phyloP scores from a whole-genome alignment of 371 early-diverging fungal species.

The Haplosporangium sp. region DNA sequence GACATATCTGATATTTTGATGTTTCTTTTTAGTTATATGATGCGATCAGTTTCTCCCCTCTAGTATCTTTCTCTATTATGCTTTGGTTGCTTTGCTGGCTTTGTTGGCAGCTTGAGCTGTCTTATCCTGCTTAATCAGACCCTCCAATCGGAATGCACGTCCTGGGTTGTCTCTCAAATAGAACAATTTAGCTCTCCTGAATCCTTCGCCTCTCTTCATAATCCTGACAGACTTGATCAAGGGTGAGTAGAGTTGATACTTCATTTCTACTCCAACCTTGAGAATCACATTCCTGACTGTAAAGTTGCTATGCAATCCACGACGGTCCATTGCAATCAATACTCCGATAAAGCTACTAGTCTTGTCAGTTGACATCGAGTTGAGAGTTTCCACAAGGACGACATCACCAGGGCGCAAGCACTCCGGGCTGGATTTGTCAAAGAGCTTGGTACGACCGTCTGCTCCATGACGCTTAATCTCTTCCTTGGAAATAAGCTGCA shows the following conservation, averaged over 20 bases:
- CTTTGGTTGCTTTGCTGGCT: constrained; percentile 35
- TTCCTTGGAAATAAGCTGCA: constrained; percentile 75
- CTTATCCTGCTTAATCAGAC: constrained; percentile 65
- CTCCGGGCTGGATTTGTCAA: constrained; percentile 64
- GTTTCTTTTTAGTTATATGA: too few species aligned
- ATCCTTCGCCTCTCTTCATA: constrained; percentile 73
- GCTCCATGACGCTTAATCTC: constrained; percentile 67
- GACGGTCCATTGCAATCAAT: constrained; percentile 83
- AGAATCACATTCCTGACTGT: constrained; percentile 85
- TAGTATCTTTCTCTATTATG: not conserved
- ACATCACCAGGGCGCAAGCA: constrained; percentile 78
- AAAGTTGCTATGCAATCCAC: constrained; percentile 82
- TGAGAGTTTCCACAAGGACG: constrained; percentile 79
- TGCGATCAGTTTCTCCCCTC: not conserved
- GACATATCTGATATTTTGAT: too few species aligned
- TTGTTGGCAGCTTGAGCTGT: constrained; percentile 14
- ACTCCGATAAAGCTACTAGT: constrained; percentile 83
- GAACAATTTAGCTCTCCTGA: constrained; percentile 83
- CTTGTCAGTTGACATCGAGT: constrained; percentile 73
- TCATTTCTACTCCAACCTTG: constrained; percentile 87
- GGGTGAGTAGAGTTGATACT: constrained; percentile 85
- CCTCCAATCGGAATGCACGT: constrained; percentile 74
- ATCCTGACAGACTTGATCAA: constrained; percentile 82
- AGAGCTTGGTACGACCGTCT: constrained; percentile 73
- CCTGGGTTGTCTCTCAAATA: constrained; percentile 86